A percentile compares a stretch with the other conserved stretches of the same genome.
These are phyloP conservation scores for Boletus subparvulus DNA, from an alignment of 768 basidiomycete genomes.

Conservation along the genomic window DNA sequence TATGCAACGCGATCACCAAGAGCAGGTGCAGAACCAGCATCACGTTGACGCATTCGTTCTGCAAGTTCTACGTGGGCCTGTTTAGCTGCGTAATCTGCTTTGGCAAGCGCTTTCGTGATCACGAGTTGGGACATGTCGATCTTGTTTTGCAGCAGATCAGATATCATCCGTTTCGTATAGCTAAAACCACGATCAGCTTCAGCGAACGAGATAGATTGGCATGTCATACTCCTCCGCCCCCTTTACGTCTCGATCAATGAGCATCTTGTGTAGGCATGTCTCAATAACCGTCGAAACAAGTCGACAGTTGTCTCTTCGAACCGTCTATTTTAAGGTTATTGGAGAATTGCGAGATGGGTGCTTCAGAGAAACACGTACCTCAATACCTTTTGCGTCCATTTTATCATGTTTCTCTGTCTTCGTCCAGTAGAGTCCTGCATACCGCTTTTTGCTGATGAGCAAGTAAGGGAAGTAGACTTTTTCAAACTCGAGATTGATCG, in stretches of 20 bases:
- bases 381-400: constrained; percentile 99
- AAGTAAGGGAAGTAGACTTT: constrained; percentile 99
- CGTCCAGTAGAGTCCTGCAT: constrained; percentile 98
- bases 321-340: constrained; percentile 59
- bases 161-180: constrained; percentile 90
- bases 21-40: constrained; percentile 97
- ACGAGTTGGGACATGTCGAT: constrained; percentile 99
- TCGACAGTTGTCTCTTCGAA: constrained; percentile 97
- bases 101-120: constrained; percentile 95
- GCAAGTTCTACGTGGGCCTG: constrained; percentile 97
- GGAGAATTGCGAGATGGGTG: neutral
- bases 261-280: constrained; percentile 96
- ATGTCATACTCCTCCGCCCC: constrained; percentile 82
- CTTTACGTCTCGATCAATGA: constrained; percentile 92
- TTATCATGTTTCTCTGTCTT: constrained; percentile 94
- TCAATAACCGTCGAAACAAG: constrained; percentile 97
- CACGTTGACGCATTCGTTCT: constrained; percentile 92
- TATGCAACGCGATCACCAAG: constrained; percentile 98
- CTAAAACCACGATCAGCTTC: constrained; percentile 41
- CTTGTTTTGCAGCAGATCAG: constrained; percentile 93
- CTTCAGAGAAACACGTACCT: constrained; percentile 52
- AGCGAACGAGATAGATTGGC: constrained; percentile 5
- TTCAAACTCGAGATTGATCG: constrained; percentile 99
- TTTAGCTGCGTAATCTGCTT: constrained; percentile 89
- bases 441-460: constrained; percentile 97